Evolutionary conservation across 1,139 yeast species (phyloP), one percentile per base, ranked within the genome.

Genomic region (Arxiozyma slooffiae): DNA sequence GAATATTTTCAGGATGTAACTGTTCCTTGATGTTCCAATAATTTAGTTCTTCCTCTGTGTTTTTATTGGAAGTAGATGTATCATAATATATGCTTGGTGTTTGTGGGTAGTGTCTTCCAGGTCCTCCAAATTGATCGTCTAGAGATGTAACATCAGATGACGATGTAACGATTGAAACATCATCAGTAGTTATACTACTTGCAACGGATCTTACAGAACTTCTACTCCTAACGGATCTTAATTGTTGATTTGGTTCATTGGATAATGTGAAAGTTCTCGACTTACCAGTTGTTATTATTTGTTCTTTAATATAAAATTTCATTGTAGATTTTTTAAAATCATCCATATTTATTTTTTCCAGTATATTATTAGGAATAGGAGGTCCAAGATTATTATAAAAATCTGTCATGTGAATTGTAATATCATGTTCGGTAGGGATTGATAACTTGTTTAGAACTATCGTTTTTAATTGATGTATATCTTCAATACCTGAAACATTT

Each of bases 331-430:
- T 66, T 21, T 63, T 59, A 46, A 71, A 72, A 17, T 70, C 55
- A 6, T 70, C 59, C 1, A 62, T 58, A 1, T 71, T 58, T 1
- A 82, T 59, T 2, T 68, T 62, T 37, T 74, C 74, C 40, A 85
- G 72, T 1, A 81, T 71, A 1, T 65, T 62, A 49, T 78, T 80
- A 46, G 73, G 74, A 20, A 89, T 66, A 0, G 81, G 74, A 4
- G 73, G 78, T 5, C 96, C 96, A 44, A 79, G 78, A 4, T 72
- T 72, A 47, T 81, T 74, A 17, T 80, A 79, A 62, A 82, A 80
- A 46, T 88, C 95, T 0, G 95, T 85, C 55, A 88, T 67, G 59
- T 83, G 89, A 46, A 82, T 71, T 0, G 80, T 67, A 36, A 79
- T 67, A 0, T 77, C 78, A 6, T 60, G 37, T 14, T 34, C 66